Evolutionary conservation across 2,329 filamentous ascomycete genomes (phyloP).

Genomic region (Diatrype stigma): DNA sequence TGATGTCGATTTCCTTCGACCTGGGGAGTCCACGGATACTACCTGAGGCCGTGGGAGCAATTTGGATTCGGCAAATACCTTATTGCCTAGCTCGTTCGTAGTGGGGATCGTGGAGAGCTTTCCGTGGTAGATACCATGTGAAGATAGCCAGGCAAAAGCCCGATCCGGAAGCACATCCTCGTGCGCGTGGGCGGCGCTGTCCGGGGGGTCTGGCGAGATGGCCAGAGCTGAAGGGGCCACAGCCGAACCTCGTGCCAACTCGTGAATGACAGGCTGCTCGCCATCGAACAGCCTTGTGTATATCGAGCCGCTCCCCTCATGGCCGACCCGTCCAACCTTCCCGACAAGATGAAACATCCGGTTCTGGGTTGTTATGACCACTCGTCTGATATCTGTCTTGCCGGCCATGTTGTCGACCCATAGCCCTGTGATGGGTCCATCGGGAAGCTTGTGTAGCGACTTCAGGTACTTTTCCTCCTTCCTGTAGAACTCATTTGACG

Average conservation of each 20-base stretch:
- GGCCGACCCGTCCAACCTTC: slow-evolving; percentile 64
- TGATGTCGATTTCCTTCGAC: slow-evolving; percentile 60
- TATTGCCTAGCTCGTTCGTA: slow-evolving; percentile 63
- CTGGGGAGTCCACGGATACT: slow-evolving; percentile 60
- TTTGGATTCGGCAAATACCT: slow-evolving; percentile 74
- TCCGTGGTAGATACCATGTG: slow-evolving; percentile 85
- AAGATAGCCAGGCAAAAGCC: slow-evolving; percentile 85
- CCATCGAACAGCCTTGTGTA: slow-evolving; percentile 85
- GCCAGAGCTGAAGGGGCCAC: slow-evolving; percentile 63
- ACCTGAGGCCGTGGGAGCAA: slow-evolving; percentile 72
- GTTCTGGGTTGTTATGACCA: slow-evolving; percentile 75
- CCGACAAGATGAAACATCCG: slow-evolving; percentile 79
- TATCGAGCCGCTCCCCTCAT: slow-evolving; percentile 78
- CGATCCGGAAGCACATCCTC: slow-evolving; percentile 61
- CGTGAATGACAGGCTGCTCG: slow-evolving; percentile 74
- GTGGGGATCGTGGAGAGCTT: slow-evolving; percentile 61
- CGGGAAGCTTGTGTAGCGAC: slow-evolving; percentile 73
- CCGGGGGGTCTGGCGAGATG: slow-evolving; percentile 70
- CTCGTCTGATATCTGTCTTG: slow-evolving; percentile 67
- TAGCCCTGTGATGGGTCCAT: slow-evolving; percentile 79
- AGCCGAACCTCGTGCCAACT: slow-evolving; percentile 58
- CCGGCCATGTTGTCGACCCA: slow-evolving; percentile 73
- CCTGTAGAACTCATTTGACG: slow-evolving; percentile 88
- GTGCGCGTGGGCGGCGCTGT: slow-evolving; percentile 37
- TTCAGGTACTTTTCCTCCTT: slow-evolving; percentile 93